Evolutionary conservation across 805 yeast species (phyloP).

Genomic region (Sungouiella blattae): DNA sequence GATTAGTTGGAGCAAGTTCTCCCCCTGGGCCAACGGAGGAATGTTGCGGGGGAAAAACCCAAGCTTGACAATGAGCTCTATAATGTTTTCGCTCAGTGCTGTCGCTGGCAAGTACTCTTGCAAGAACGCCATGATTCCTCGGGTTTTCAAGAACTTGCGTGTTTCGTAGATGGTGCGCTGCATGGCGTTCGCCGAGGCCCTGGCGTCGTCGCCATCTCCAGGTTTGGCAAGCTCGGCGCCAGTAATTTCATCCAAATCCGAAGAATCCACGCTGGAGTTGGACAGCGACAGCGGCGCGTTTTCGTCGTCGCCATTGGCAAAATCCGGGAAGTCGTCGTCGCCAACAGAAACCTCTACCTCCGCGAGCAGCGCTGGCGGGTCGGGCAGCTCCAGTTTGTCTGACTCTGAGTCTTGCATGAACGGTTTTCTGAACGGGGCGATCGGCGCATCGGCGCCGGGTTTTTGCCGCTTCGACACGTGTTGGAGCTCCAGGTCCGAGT

Average conservation of each 20-base stretch:
- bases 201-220: constrained; percentile 1
- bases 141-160: constrained; percentile 47
- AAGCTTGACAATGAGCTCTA: constrained; percentile 53
- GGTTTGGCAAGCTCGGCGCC: constrained; percentile 2
- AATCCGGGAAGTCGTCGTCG: too few relatives aligned
- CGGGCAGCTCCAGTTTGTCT: neutral
- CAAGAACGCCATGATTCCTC: constrained; percentile 61
- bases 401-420: constrained; percentile 12
- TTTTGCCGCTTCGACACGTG: constrained; percentile 9
- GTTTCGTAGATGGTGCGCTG: constrained; percentile 20
- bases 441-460: constrained; percentile 1
- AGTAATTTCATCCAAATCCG: constrained; percentile 11
- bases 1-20: constrained; percentile 44
- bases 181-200: neutral
- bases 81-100: constrained; percentile 55
- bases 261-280: constrained; percentile 5
- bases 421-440: constrained; percentile 14
- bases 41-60: constrained; percentile 52
- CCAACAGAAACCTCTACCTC: neutral
- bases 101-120: constrained; percentile 58
- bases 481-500: constrained; percentile 11
- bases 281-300: constrained; percentile 1
- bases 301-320: neutral
- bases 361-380: neutral
- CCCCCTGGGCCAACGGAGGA: constrained; percentile 33